Percentiles rank a stretch among this genome's conserved stretches.
Evolutionary conservation across 148 eudicot species (phyloP).

Genomic region (Vaccinium myrtillus): DNA sequence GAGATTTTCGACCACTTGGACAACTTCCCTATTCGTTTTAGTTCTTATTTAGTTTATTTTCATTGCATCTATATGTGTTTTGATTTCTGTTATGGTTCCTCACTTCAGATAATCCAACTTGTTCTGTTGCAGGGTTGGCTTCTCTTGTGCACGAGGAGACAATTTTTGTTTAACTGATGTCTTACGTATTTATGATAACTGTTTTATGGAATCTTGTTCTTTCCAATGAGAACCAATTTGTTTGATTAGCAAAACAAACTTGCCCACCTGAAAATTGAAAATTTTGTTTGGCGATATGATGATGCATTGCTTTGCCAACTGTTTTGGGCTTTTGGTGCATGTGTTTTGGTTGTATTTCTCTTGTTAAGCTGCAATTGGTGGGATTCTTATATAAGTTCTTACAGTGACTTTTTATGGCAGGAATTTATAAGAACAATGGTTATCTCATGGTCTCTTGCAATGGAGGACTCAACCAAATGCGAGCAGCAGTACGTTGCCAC

Average conservation of each 20-base stretch:
- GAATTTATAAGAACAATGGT: slow-evolving; percentile 65
- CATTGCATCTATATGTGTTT: not conserved
- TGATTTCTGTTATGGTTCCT: slow-evolving; percentile 1
- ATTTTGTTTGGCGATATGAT: not conserved
- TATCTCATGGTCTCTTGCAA: slow-evolving; percentile 77
- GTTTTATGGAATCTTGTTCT: not conserved
- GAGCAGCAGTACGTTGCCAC: slow-evolving; percentile 52
- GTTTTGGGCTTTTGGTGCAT: not conserved
- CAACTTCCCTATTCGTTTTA: not conserved
- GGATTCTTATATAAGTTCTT: not conserved
- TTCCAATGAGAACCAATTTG: not conserved
- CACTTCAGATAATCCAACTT: not conserved
- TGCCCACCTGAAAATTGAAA: not conserved
- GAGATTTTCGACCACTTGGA: not conserved
- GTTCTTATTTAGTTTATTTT: not conserved
- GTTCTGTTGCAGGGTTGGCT: slow-evolving; percentile 12
- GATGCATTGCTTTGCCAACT: not conserved
- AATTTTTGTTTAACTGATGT: not conserved
- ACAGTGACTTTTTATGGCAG: slow-evolving; percentile 23
- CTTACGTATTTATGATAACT: slow-evolving; percentile 7
- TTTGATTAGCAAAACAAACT: not conserved
- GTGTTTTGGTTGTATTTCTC: not conserved
- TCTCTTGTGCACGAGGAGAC: not conserved
- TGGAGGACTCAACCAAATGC: slow-evolving; percentile 79
- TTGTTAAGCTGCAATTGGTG: not conserved